A percentile compares a stretch with the other conserved stretches of the same genome.
Evolutionary conservation across 2,329 filamentous ascomycete genomes (phyloP).

Genomic region (Neonectria ditissima): DNA sequence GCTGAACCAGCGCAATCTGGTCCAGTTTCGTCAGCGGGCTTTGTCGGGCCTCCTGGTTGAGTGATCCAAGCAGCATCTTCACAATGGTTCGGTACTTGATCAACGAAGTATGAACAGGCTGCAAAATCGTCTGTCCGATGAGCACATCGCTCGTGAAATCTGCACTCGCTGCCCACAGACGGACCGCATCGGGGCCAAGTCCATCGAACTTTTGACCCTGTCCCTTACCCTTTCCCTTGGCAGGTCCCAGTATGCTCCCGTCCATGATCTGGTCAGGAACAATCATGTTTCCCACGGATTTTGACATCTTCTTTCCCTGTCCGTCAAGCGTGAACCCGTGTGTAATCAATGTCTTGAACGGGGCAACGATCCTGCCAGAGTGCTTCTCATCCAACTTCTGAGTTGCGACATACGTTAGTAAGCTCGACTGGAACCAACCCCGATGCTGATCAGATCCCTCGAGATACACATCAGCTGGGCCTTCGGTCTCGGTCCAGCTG

Average conservation of each 20-base stretch:
- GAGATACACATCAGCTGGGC: slow-evolving; percentile 85
- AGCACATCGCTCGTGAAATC: slow-evolving; percentile 92
- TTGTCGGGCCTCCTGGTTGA: slow-evolving; percentile 66
- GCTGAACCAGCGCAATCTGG: slow-evolving; percentile 80
- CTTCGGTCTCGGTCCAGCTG: slow-evolving; percentile 78
- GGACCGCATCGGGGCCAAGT: slow-evolving; percentile 86
- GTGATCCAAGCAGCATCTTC: slow-evolving; percentile 88
- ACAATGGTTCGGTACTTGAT: slow-evolving; percentile 91
- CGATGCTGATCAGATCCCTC: slow-evolving; percentile 97
- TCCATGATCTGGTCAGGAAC: slow-evolving; percentile 86
- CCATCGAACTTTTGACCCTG: slow-evolving; percentile 66
- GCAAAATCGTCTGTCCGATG: slow-evolving; percentile 82
- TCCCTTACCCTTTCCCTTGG: slow-evolving; percentile 70
- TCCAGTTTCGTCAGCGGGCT: slow-evolving; percentile 71
- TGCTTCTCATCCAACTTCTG: slow-evolving; percentile 55
- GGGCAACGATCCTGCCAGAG: slow-evolving; percentile 58
- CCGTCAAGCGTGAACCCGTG: slow-evolving; percentile 95
- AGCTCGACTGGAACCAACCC: slow-evolving; percentile 97
- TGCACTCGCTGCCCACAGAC: slow-evolving; percentile 90
- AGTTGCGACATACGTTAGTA: slow-evolving; percentile 85
- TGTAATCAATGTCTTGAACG: slow-evolving; percentile 91
- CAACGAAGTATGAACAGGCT: slow-evolving; percentile 79
- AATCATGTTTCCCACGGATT: slow-evolving; percentile 92
- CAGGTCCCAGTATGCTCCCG: slow-evolving; percentile 78
- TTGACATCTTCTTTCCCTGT: slow-evolving; percentile 97